phyloP scores from a whole-genome alignment of 352 stramenopile species.

The Phytophthora tentaculata region DNA sequence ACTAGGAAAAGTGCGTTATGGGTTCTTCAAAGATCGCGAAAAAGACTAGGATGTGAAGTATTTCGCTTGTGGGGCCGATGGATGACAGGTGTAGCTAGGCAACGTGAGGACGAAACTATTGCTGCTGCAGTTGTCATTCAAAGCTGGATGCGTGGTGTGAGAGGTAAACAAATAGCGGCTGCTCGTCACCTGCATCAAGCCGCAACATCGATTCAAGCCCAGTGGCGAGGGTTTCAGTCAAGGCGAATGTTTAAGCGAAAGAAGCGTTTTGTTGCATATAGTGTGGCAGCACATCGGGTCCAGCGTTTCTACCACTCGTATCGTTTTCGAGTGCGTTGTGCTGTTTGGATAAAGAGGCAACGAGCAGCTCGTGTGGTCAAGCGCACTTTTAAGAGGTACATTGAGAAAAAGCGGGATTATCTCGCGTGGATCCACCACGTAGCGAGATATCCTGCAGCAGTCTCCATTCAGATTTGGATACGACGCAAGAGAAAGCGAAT shows the following conservation, averaged over 20 bases:
- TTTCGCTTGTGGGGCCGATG: conserved; percentile 45
- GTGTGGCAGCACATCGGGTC: conserved; percentile 33
- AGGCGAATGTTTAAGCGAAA: conserved; percentile 48
- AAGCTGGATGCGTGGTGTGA: conserved; percentile 49
- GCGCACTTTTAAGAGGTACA: conserved; percentile 43
- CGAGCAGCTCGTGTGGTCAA: conserved; percentile 50
- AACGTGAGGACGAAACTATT: conserved; percentile 47
- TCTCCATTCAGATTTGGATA: conserved; percentile 63
- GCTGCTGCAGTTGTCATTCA: conserved; percentile 59
- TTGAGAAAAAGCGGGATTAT: conserved; percentile 40
- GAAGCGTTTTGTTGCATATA: conserved; percentile 46
- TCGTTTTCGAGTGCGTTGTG: conserved; percentile 44
- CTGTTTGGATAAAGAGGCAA: conserved; percentile 32
- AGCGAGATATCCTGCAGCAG: conserved; percentile 60
- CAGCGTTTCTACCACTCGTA: conserved; percentile 52
- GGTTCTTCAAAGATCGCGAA: conserved; percentile 46
- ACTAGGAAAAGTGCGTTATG: conserved; percentile 56
- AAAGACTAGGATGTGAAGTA: conserved; percentile 29
- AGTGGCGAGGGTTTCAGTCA: conserved; percentile 61
- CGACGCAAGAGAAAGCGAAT: conserved; percentile 40
- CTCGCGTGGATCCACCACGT: conserved; percentile 49
- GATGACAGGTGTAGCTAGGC: conserved; percentile 19
- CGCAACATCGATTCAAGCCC: conserved; percentile 44
- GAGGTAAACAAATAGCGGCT: conserved; percentile 32
- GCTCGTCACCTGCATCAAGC: conserved; percentile 36